These are phyloP conservation scores for Microcera coccophila DNA, from an alignment of 2,329 filamentous ascomycete genomes.

Conservation along the genomic window DNA sequence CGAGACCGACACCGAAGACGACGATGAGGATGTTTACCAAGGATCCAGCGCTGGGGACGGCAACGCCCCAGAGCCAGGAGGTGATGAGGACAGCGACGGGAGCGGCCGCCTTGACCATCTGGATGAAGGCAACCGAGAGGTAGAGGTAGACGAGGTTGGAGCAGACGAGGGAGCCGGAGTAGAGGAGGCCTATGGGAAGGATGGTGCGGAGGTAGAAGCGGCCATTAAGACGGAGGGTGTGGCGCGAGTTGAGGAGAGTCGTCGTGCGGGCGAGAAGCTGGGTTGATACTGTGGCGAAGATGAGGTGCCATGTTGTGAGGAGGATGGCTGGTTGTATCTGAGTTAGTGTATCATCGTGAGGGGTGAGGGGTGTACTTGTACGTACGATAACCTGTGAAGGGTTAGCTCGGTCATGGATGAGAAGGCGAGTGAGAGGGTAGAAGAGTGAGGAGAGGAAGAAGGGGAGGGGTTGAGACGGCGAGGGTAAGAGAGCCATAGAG, in stretches of 20 bases:
- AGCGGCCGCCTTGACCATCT: conserved; percentile 67
- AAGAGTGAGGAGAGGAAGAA: neutral
- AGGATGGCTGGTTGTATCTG: conserved; percentile 43
- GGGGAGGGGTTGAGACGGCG: neutral
- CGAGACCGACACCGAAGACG: conserved; percentile 49
- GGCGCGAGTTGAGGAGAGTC: conserved; percentile 58
- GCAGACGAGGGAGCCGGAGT: conserved; percentile 62
- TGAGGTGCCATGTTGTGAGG: conserved; percentile 65
- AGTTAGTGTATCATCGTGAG: conserved; percentile 2
- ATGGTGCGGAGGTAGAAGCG: conserved; percentile 60
- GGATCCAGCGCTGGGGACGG: conserved; percentile 42
- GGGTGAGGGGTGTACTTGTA: conserved; percentile 1
- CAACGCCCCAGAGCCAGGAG: conserved; percentile 57
- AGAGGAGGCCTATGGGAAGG: conserved; percentile 63
- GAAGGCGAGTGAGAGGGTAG: no score
- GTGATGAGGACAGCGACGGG: conserved; percentile 64
- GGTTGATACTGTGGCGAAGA: conserved; percentile 63
- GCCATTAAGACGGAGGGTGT: conserved; percentile 58
- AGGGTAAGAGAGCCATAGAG: conserved; percentile 8
- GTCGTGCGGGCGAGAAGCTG: conserved; percentile 64
- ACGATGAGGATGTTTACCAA: conserved; percentile 51
- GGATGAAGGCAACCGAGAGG: conserved; percentile 64
- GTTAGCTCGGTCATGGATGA: neutral
- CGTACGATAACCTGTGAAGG: conserved; percentile 33
- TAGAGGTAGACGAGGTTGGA: conserved; percentile 67